Evolutionary conservation across 768 basidiomycete species (phyloP), one percentile per base, ranked within the genome.

Genomic region (Lentinula raphanica): DNA sequence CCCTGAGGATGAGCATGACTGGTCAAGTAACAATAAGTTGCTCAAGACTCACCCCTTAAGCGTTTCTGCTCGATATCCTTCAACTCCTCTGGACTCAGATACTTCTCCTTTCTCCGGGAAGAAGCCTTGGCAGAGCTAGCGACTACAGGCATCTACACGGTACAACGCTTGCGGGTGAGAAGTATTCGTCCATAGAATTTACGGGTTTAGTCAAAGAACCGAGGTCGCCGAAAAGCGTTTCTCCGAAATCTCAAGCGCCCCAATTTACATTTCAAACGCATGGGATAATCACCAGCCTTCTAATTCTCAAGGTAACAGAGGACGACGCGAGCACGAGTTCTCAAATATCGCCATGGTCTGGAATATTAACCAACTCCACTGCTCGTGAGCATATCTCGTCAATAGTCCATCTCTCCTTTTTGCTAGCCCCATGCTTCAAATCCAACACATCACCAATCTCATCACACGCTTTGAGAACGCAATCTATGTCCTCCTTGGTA

Each of bases 401-500:
- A 25, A 95, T 66, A 28, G 79, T 69, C 94, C 94, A 96, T 66
- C 92, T 77, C 68, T 90, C 86, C 62, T 67, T 66, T 57, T 57
- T 67, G 44, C 64, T 44, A 21, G 78, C 56, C 3, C 86, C 87
- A 69, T 94, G 88, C 75, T 97, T 98, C 72, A 98, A 73, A 73
- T 96, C 94, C 62, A 99, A 74, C 29, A 91, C 69, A 65, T 90
- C 29, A 25, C 97, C 97, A 61, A 98, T 77, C 72, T 97, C 95
- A 70, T 97, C 92, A 65, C 88, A 92, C 8, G 96, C 95, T 42
- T 80, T 74, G 49, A 99, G 77, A 29, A 98, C 74, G 11, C 75
- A 74, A 74, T 99, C 97, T 58, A 98, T 85, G 67, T 99, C 97
- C 64, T 94, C 90, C 76, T 99, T 99, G 57, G 95, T 98, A 78